Conservation (phyloP, 1,284 basidiomycete genomes). For the Coniferiporia weirii region DNA sequence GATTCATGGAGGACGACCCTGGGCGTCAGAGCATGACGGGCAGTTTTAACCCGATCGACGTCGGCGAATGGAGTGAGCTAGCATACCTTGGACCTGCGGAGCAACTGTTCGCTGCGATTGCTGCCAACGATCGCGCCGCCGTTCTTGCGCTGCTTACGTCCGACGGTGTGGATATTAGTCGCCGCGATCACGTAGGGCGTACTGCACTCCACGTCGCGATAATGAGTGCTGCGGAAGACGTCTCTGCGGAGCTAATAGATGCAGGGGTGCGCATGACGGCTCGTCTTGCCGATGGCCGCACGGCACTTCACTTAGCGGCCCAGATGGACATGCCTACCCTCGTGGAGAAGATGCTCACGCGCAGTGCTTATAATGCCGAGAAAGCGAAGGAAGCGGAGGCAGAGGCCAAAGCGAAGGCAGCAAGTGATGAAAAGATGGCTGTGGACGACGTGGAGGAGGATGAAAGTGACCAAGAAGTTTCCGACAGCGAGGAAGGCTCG, state of each 20-base stretch:
- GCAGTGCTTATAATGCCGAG: conserved; percentile 35
- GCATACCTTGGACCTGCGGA: conserved; percentile 50
- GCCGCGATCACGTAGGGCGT: conserved; percentile 54
- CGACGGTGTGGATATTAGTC: conserved; percentile 38
- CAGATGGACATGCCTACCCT: conserved; percentile 39
- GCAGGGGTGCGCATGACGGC: conserved; percentile 49
- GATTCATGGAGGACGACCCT: conserved; percentile 40
- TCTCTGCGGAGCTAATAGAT: conserved; percentile 46
- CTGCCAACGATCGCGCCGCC: conserved; percentile 32
- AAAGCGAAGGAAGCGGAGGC: conserved; percentile 30
- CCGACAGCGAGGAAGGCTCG: not conserved
- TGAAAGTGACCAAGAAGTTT: conserved; percentile 17
- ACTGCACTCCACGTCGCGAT: conserved; percentile 52
- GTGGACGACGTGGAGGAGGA: conserved; percentile 26
- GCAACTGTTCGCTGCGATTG: conserved; percentile 51
- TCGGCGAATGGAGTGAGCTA: conserved; percentile 56
- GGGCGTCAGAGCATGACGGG: conserved; percentile 56
- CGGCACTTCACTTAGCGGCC: conserved; percentile 50
- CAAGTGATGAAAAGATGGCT: not conserved
- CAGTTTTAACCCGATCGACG: conserved; percentile 60
- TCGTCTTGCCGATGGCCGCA: conserved; percentile 49
- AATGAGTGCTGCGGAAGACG: conserved; percentile 37
- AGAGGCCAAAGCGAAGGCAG: conserved; percentile 12
- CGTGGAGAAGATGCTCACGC: conserved; percentile 44
- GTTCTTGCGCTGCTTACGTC: conserved; percentile 34